Evolutionary conservation across 2,329 filamentous ascomycete species (phyloP).

Genomic region (Teratosphaeriaceae sp.): DNA sequence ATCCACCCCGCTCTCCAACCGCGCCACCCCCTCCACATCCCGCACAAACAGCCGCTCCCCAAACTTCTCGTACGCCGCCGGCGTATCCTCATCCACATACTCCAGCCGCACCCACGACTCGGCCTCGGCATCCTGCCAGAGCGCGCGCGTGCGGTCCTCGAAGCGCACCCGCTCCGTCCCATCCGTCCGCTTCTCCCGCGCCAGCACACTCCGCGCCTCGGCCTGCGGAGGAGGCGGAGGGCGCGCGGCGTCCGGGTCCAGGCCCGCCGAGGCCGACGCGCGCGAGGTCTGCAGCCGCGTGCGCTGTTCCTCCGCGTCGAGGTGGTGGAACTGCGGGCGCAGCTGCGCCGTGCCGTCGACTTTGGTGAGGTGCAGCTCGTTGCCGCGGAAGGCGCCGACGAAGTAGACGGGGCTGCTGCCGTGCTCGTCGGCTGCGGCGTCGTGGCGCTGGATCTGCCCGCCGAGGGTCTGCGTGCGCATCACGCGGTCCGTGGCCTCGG

Average conservation of each 20-base stretch:
- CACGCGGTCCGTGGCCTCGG: slow-evolving; percentile 63
- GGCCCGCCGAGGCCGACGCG: slow-evolving; percentile 40
- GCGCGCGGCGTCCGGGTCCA: no score
- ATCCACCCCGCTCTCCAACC: slow-evolving; percentile 49
- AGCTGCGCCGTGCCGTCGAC: slow-evolving; percentile 79
- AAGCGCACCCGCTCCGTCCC: slow-evolving; percentile 57
- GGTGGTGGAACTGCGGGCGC: slow-evolving; percentile 84
- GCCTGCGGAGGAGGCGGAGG: slow-evolving; percentile 35
- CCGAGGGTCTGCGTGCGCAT: slow-evolving; percentile 77
- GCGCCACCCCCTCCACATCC: slow-evolving; percentile 37
- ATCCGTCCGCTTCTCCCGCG: slow-evolving; percentile 38
- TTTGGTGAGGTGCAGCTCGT: slow-evolving; percentile 79
- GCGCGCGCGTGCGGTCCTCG: slow-evolving; percentile 58
- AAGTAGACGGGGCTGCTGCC: slow-evolving; percentile 73
- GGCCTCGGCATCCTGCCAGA: slow-evolving; percentile 69
- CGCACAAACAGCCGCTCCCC: slow-evolving; percentile 62
- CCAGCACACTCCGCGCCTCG: slow-evolving; percentile 16
- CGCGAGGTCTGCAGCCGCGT: slow-evolving; percentile 44
- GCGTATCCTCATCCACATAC: slow-evolving; percentile 75
- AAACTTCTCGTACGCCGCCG: slow-evolving; percentile 69
- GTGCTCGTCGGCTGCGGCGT: slow-evolving; percentile 53
- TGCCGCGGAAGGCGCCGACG: slow-evolving; percentile 82
- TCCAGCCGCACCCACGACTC: slow-evolving; percentile 75
- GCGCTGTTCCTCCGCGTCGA: slow-evolving; percentile 76
- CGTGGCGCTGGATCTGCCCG: slow-evolving; percentile 62